phyloP scores from a whole-genome alignment of 768 basidiomycete genomes.

The Termitomyces sp. region DNA sequence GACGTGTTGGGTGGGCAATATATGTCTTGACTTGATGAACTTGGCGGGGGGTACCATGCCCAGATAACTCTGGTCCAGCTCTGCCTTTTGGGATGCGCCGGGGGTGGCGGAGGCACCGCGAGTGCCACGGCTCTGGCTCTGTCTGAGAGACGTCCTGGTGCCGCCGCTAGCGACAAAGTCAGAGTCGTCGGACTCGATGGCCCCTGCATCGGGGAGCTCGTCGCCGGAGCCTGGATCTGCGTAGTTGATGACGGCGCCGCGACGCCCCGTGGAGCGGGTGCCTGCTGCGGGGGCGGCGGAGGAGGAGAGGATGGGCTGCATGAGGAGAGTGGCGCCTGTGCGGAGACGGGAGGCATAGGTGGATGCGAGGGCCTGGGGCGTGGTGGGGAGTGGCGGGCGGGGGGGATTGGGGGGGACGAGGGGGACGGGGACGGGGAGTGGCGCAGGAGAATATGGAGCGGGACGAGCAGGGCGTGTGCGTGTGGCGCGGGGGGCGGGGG shows the following conservation, averaged over 20 bases:
- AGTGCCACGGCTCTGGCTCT: conserved; percentile 37
- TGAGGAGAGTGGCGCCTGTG: conserved; percentile 84
- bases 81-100: conserved; percentile 45
- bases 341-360: conserved; percentile 89
- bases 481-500: conserved; percentile 9
- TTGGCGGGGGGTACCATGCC: conserved; percentile 81
- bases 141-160: conserved; percentile 53
- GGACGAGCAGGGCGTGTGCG: conserved; percentile 28
- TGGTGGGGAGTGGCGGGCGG: conserved; percentile 54
- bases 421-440: conserved; percentile 25
- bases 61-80: conserved; percentile 85
- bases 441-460: conserved; percentile 32
- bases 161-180: conserved; percentile 71
- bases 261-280: conserved; percentile 48
- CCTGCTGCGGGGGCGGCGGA: conserved; percentile 30
- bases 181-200: conserved; percentile 80
- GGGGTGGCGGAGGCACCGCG: conserved; percentile 37
- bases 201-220: conserved; percentile 77
- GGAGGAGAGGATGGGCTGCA: conserved; percentile 71
- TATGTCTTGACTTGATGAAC: conserved; percentile 62
- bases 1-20: conserved; percentile 61
- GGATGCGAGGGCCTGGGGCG: conserved; percentile 69
- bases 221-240: conserved; percentile 84
- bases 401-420: conserved; percentile 44
- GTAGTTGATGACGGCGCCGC: conserved; percentile 79